Evolutionary conservation across 2,329 filamentous ascomycete species (phyloP).

Genomic region (Epicoccum sorghinum): DNA sequence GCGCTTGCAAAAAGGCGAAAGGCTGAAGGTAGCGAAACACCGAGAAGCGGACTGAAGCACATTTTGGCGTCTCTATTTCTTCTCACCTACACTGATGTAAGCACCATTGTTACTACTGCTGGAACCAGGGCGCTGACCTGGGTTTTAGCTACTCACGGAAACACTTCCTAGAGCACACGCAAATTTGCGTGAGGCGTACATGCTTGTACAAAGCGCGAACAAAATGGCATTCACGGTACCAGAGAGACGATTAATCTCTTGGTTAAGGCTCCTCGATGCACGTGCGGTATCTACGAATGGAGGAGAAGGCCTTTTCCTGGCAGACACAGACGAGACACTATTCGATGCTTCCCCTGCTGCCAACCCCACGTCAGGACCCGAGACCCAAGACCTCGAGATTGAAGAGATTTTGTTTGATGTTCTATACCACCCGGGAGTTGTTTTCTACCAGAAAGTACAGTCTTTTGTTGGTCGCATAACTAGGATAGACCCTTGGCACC

Average conservation of each 20-base stretch:
- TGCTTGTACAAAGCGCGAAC: slow-evolving; percentile 49
- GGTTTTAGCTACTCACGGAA: slow-evolving; percentile 31
- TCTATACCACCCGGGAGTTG: slow-evolving; percentile 61
- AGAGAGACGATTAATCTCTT: slow-evolving; percentile 59
- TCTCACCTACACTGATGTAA: slow-evolving; percentile 59
- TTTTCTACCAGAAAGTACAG: slow-evolving; percentile 65
- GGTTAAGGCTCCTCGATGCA: slow-evolving; percentile 62
- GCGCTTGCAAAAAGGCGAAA: slow-evolving; percentile 24
- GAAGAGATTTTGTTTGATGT: slow-evolving; percentile 62
- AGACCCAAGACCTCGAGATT: slow-evolving; percentile 40
- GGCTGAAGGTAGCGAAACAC: slow-evolving; percentile 18
- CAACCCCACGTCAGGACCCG: slow-evolving; percentile 36
- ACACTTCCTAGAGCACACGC: slow-evolving; percentile 52
- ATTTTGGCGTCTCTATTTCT: slow-evolving; percentile 61
- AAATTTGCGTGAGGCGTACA: slow-evolving; percentile 58
- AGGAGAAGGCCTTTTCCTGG: slow-evolving; percentile 61
- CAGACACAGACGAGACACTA: slow-evolving; percentile 55
- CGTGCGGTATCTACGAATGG: slow-evolving; percentile 61
- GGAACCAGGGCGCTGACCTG: slow-evolving; percentile 26
- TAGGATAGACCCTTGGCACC: slow-evolving; percentile 63
- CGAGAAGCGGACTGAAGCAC: slow-evolving; percentile 42
- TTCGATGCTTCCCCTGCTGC: slow-evolving; percentile 55
- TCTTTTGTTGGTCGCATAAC: slow-evolving; percentile 64
- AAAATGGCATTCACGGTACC: slow-evolving; percentile 32
- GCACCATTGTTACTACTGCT: not conserved